Percentiles rank a stretch among this genome's conserved stretches.
Evolutionary conservation across 441 rosid species (phyloP).

Genomic region (Mallotus japonicus): DNA sequence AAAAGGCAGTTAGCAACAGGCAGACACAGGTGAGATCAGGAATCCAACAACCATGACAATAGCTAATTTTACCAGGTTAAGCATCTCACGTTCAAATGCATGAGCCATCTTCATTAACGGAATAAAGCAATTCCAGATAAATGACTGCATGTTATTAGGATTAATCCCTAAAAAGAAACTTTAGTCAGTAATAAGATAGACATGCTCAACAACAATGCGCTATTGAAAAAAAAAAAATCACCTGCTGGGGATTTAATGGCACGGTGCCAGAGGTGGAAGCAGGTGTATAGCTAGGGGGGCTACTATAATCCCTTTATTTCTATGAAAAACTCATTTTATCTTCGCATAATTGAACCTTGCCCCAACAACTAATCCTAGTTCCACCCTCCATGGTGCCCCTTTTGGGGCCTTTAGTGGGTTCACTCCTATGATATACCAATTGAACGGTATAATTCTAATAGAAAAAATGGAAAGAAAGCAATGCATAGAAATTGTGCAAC

Average conservation of each 20-base stretch:
- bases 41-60: conserved; percentile 10
- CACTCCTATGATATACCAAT: background rate
- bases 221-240: background rate
- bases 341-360: no score
- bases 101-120: conserved; percentile 65
- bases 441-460: background rate
- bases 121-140: conserved; percentile 68
- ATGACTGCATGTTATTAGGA: conserved; percentile 48
- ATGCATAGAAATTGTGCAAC: background rate
- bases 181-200: conserved; percentile 14
- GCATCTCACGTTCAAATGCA: conserved; percentile 58
- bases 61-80: conserved; percentile 56
- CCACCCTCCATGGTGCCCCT: no score
- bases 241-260: no score
- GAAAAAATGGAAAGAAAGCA: background rate
- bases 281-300: no score
- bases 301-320: no score
- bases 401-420: background rate
- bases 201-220: background rate
- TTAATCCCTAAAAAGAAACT: conserved; percentile 37
- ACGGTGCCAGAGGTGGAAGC: no score
- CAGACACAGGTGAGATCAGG: conserved; percentile 5
- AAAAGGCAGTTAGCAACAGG: conserved; percentile 22
- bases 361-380: no score
- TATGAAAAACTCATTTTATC: no score